Percentiles rank a stretch among this genome's conserved stretches.
These are phyloP conservation scores for Nectriaceae sp. DNA, from an alignment of 2,329 filamentous ascomycete species.

Conservation along the genomic window DNA sequence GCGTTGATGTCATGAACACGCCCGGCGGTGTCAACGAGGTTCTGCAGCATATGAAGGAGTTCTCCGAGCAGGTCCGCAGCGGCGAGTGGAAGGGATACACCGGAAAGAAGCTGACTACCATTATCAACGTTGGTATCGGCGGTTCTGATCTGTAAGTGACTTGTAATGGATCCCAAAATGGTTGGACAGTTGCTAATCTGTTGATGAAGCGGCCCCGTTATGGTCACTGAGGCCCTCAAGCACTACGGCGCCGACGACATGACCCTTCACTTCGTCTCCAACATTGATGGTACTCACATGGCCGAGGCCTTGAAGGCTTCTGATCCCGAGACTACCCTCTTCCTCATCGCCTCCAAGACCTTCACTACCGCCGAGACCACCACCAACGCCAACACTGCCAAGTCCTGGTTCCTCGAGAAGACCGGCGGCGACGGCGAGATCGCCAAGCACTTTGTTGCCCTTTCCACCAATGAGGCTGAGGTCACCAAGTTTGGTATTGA, in stretches of 20 bases:
- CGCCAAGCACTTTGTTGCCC: constrained; percentile 97
- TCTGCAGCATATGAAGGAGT: constrained; percentile 96
- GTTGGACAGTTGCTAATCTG: constrained; percentile 18
- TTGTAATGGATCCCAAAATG: constrained; percentile 8
- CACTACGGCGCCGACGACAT: constrained; percentile 84
- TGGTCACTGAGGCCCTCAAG: constrained; percentile 98
- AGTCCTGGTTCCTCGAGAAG: constrained; percentile 92
- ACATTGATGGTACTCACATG: constrained; percentile 98
- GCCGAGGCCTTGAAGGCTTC: constrained; percentile 87
- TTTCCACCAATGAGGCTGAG: constrained; percentile 93
- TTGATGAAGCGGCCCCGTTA: constrained; percentile 78
- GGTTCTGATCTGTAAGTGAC: constrained; percentile 94
- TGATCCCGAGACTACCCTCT: constrained; percentile 96
- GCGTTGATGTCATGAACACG: constrained; percentile 87
- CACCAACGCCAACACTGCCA: constrained; percentile 96
- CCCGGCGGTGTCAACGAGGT: constrained; percentile 88
- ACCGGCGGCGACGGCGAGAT: constrained; percentile 77
- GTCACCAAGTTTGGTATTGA: constrained; percentile 99
- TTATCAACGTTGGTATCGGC: constrained; percentile 97
- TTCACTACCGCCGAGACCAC: constrained; percentile 98
- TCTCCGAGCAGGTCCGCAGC: constrained; percentile 90
- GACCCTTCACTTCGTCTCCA: constrained; percentile 97
- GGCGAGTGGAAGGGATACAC: constrained; percentile 97
- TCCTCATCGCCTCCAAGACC: constrained; percentile 98
- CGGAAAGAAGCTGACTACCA: constrained; percentile 94